Percentiles rank a stretch among this genome's conserved stretches.
These are phyloP conservation scores for Alternaria brassicae DNA, from an alignment of 2,329 filamentous ascomycete genomes.

Conservation along the genomic window DNA sequence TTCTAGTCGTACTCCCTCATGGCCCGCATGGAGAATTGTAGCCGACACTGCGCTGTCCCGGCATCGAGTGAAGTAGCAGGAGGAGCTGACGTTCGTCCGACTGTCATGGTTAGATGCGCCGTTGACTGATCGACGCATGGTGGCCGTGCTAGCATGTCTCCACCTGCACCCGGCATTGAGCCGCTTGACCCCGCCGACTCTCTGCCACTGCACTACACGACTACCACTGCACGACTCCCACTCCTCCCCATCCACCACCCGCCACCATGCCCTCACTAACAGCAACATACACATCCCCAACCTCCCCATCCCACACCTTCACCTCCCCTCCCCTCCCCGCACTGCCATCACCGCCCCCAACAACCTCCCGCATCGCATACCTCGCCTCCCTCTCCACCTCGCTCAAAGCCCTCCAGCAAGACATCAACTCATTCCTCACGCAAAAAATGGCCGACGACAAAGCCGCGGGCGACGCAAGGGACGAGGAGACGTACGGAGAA, in stretches of 20 bases:
- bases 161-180: conserved; percentile 1
- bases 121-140: conserved; percentile 6
- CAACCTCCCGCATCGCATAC: conserved; percentile 64
- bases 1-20: conserved; percentile 19
- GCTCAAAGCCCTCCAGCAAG: conserved; percentile 66
- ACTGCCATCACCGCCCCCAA: conserved; percentile 32
- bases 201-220: too few species aligned
- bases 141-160: conserved; percentile 12
- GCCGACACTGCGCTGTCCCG: conserved; percentile 3
- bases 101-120: conserved; percentile 2
- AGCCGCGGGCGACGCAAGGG: conserved; percentile 48
- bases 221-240: too few species aligned
- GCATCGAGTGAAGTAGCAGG: neutral
- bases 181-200: conserved; percentile 16
- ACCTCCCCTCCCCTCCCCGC: conserved; percentile 30
- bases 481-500: conserved; percentile 84
- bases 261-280: conserved; percentile 49
- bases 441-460: conserved; percentile 77
- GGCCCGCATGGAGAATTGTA: conserved; percentile 32
- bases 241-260: too few species aligned
- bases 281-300: conserved; percentile 63
- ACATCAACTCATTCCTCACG: conserved; percentile 75
- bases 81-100: conserved; percentile 12
- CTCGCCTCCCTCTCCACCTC: conserved; percentile 66
- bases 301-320: conserved; percentile 41